Base-by-base conservation (phyloP, 371 early-diverging fungal species). In the Massospora cicadina region DNA sequence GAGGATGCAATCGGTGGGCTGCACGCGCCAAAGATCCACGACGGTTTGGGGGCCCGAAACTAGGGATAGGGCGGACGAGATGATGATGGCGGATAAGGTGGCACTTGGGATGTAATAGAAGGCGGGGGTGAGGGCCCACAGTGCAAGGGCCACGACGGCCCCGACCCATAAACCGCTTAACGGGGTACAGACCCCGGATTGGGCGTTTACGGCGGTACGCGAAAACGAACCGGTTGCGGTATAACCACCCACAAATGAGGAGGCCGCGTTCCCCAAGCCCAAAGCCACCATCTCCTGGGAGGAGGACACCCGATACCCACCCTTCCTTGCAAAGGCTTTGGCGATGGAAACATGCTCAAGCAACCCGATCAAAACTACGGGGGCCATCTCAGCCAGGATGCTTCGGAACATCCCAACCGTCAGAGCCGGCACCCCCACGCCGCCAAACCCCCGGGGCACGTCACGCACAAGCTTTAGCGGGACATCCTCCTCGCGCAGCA, bases 191-290 rank as follows among this genome's bases (percentile, higher is more conserved):
- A 88, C 90, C 17, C 90, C 90, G 2, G 84, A 79, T 32, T 81
- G 77, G 62, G 81, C 77, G 70, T 88, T 88, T 69, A 91, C 83
- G 28, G 90, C 88, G 0, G 89, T 84, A 63, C 93, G 81, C 21
- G 89, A 86, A 69, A 92, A 89, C 2, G 91, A 87, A 21, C 91
- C 92, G 43, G 92, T 88, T 2, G 84, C 84, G 2, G 91, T 85
- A 73, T 81, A 89, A 0, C 81, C 86, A 59, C 86, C 85, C 71
- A 91, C 84, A 78, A 91, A 89, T 26, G 88, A 74, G 13, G 86
- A 85, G 69, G 82, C 71, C 54, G 88, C 71, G 72, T 93, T 93
- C 32, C 85, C 79, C 26, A 87, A 65, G 5, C 92, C 92, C 27
- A 91, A 77, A n/a, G 91, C 89, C 60, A 90, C 78, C 24, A 91